A percentile compares a stretch with the other conserved stretches of the same genome.
phyloP scores from a whole-genome alignment of 495 filamentous ascomycete species.

The Lasiosphaeria miniovina region DNA sequence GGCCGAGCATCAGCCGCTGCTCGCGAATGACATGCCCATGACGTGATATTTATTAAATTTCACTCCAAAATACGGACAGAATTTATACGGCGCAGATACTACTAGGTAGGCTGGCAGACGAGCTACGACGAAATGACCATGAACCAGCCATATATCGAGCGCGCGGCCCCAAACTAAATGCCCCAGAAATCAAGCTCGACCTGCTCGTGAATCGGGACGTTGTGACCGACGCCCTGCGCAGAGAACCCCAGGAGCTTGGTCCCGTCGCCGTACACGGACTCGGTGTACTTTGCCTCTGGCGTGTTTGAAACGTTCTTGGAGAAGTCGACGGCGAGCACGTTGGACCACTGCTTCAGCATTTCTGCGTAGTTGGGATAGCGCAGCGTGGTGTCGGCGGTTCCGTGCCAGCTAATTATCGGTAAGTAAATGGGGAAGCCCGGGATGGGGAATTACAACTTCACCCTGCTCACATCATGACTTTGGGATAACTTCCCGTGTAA shows the following conservation, averaged over 20 bases:
- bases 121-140: no score
- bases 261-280: conserved; percentile 43
- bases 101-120: no score
- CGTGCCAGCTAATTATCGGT: conserved; percentile 23
- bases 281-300: conserved; percentile 39
- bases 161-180: conserved; percentile 9
- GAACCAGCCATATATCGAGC: no score
- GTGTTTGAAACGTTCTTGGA: conserved; percentile 31
- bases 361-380: conserved; percentile 40
- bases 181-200: conserved; percentile 46
- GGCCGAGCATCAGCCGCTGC: no score
- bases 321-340: conserved; percentile 28
- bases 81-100: no score
- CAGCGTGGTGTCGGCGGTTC: conserved; percentile 34
- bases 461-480: conserved; percentile 32
- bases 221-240: conserved; percentile 48
- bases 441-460: no score
- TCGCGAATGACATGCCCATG: no score
- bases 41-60: no score
- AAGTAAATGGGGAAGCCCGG: no score
- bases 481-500: conserved; percentile 35
- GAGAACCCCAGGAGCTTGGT: conserved; percentile 40
- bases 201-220: conserved; percentile 38
- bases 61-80: no score
- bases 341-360: conserved; percentile 44